These are phyloP conservation scores for Lentinus brumalis DNA, from an alignment of 768 basidiomycete genomes.

Conservation along the genomic window DNA sequence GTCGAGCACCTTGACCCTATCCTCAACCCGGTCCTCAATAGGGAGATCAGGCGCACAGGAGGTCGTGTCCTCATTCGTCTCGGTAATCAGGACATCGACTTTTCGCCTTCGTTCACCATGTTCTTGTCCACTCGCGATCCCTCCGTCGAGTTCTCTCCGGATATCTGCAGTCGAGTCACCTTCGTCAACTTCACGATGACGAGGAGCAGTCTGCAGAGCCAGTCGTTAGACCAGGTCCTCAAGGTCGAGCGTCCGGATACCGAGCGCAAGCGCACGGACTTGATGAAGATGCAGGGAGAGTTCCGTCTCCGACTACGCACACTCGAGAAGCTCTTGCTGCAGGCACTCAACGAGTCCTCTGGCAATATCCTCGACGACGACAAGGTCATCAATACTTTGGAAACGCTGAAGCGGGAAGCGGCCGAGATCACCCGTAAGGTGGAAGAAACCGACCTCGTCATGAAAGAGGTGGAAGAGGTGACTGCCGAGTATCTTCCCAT, in stretches of 20 bases:
- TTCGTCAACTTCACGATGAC: conserved; percentile 99
- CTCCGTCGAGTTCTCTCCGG: conserved; percentile 96
- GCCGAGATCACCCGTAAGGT: conserved; percentile 95
- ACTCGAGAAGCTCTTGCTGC: conserved; percentile 88
- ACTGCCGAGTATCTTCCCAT: conserved; percentile 93
- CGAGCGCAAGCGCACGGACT: conserved; percentile 91
- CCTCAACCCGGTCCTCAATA: conserved; percentile 95
- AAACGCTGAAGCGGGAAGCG: conserved; percentile 94
- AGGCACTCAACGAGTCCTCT: conserved; percentile 93
- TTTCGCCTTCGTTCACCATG: conserved; percentile 99
- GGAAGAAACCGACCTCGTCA: conserved; percentile 93
- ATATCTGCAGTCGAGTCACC: conserved; percentile 96
- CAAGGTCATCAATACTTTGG: conserved; percentile 95
- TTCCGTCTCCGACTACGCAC: conserved; percentile 92
- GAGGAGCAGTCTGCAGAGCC: conserved; percentile 95
- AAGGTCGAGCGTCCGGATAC: conserved; percentile 97
- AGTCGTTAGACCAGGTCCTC: conserved; percentile 95
- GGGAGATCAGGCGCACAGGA: conserved; percentile 92
- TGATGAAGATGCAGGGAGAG: conserved; percentile 98
- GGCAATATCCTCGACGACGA: conserved; percentile 99
- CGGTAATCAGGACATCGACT: conserved; percentile 98
- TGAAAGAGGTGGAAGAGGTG: conserved; percentile 95
- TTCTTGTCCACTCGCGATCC: conserved; percentile 98
- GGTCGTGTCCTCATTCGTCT: conserved; percentile 96
- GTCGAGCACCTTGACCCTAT: conserved; percentile 98